phyloP scores from a whole-genome alignment of 257 asterid species.

The Gynochthodes officinalis region DNA sequence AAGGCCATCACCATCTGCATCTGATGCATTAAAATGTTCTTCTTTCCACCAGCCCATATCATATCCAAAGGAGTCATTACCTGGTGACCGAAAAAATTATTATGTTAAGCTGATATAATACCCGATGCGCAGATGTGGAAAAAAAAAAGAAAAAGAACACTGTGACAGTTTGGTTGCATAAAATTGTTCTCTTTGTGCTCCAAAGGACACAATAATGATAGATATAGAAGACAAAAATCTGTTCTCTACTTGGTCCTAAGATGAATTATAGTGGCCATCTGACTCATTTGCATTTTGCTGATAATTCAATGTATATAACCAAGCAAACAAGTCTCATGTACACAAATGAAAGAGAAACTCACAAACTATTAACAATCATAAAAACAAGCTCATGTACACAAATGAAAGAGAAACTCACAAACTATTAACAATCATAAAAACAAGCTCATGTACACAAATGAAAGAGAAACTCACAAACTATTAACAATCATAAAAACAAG shows the following conservation, averaged over 20 bases:
- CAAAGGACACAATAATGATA: neutral
- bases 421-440: too few species aligned
- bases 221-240: neutral
- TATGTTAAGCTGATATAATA: neutral
- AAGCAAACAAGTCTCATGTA: too few species aligned
- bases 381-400: neutral
- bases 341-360: neutral
- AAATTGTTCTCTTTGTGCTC: neutral
- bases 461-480: neutral
- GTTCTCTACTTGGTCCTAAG: neutral
- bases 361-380: neutral
- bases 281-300: neutral
- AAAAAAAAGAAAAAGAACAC: neutral
- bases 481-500: neutral
- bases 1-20: constrained; percentile 78
- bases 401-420: too few species aligned
- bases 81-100: constrained; percentile 29
- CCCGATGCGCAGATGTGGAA: neutral
- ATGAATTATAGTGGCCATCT: neutral
- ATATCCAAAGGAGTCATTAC: constrained; percentile 59
- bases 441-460: neutral
- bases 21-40: constrained; percentile 93
- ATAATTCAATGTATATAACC: neutral
- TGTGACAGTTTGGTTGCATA: neutral
- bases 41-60: constrained; percentile 99